Conservation (phyloP, 1,284 basidiomycete species). For the Boletus semigastroideus region DNA sequence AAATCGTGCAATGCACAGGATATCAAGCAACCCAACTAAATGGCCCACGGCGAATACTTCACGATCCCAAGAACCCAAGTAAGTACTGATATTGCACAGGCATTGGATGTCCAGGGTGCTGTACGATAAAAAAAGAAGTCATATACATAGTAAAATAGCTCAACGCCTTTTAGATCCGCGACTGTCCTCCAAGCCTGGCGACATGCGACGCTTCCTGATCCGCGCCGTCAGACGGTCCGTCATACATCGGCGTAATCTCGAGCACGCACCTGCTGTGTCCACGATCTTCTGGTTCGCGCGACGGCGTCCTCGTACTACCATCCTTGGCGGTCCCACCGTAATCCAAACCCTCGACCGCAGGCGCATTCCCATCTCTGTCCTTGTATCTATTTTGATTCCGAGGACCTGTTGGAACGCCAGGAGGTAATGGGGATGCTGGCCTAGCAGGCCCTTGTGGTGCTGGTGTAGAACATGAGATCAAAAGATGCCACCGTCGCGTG, state of each 20-base stretch:
- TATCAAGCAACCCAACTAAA: not conserved
- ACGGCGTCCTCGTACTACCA: slow-evolving; percentile 45
- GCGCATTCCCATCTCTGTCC: slow-evolving; percentile 76
- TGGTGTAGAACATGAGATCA: slow-evolving; percentile 19
- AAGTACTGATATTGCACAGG: slow-evolving; percentile 4
- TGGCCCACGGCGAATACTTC: not conserved
- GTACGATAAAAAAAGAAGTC: slow-evolving; percentile 24
- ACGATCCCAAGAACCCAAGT: not conserved
- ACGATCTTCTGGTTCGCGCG: slow-evolving; percentile 59
- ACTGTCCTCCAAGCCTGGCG: slow-evolving; percentile 58
- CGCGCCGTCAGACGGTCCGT: slow-evolving; percentile 10
- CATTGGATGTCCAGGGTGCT: slow-evolving; percentile 10
- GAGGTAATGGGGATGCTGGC: slow-evolving; percentile 76
- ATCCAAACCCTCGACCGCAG: slow-evolving; percentile 80
- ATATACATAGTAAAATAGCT: slow-evolving; percentile 37
- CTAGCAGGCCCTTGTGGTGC: slow-evolving; percentile 57
- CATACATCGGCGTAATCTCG: not conserved
- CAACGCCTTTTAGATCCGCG: slow-evolving; percentile 63
- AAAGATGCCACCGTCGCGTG: not conserved
- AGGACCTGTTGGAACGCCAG: slow-evolving; percentile 81
- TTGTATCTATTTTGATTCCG: slow-evolving; percentile 86
- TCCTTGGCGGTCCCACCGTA: slow-evolving; percentile 63
- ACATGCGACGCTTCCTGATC: slow-evolving; percentile 57
- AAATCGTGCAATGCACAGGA: too few relatives aligned
- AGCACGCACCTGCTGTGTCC: slow-evolving; percentile 45